These are phyloP conservation scores for Fraxinus platypoda DNA, from an alignment of 305 asterid genomes.

Conservation along the genomic window DNA sequence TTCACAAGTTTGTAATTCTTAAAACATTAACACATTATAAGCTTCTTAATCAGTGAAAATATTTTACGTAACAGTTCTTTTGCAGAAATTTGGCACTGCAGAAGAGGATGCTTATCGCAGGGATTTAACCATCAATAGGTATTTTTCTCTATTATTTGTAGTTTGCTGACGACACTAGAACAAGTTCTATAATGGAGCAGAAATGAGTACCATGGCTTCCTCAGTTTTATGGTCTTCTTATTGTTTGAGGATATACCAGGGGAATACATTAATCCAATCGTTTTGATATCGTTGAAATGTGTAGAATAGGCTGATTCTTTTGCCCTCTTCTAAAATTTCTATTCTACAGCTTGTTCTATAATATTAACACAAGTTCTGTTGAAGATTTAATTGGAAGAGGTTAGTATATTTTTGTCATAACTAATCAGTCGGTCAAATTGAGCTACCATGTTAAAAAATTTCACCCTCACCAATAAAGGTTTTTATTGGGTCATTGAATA, in stretches of 20 bases:
- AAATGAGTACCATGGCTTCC: not conserved
- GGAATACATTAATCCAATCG: not conserved
- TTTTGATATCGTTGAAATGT: constrained; percentile 8
- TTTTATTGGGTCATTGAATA: not conserved
- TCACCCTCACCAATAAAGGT: too few relatives aligned
- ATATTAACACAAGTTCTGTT: constrained; percentile 70
- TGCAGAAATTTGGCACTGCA: constrained; percentile 82
- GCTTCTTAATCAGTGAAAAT: not conserved
- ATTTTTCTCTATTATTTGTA: not conserved
- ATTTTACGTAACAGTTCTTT: not conserved
- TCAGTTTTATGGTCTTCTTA: not conserved
- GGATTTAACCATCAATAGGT: constrained; percentile 96
- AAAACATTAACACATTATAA: not conserved
- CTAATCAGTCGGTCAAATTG: not conserved
- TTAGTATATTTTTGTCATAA: constrained; percentile 20
- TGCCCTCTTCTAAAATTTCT: not conserved
- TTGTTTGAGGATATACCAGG: not conserved
- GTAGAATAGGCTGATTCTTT: not conserved
- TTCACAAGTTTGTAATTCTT: not conserved
- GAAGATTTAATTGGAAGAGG: constrained; percentile 93
- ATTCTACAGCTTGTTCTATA: constrained; percentile 80
- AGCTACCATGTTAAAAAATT: not conserved
- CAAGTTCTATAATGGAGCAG: not conserved
- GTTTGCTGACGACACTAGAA: not conserved
- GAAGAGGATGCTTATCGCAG: constrained; percentile 87